Percentiles rank a stretch among this genome's conserved stretches.
phyloP scores from a whole-genome alignment of 371 early-diverging fungal genomes.

The Actinomortierella ambigua region DNA sequence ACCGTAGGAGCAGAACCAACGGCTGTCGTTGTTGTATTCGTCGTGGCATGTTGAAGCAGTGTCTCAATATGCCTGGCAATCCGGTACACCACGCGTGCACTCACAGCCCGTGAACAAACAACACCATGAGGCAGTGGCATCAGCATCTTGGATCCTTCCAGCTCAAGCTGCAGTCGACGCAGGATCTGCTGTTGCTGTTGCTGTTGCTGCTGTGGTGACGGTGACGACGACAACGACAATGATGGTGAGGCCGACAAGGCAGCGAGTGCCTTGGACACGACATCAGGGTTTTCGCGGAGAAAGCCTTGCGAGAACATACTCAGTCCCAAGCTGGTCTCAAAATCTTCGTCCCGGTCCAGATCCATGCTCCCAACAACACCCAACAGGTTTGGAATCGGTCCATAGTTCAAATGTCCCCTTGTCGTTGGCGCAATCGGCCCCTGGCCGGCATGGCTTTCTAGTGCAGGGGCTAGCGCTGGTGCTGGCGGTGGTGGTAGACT shows the following conservation, averaged over 20 bases:
- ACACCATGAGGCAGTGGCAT: conserved; percentile 31
- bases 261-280: too few relatives aligned
- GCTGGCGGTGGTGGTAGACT: conserved; percentile 34
- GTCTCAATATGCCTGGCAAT: conserved; percentile 37
- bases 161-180: neutral
- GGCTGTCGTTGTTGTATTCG: too few relatives aligned
- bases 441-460: conserved; percentile 16
- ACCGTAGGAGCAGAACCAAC: too few relatives aligned
- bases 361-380: conserved; percentile 27
- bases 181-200: neutral
- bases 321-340: too few relatives aligned
- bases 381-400: conserved; percentile 20
- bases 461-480: conserved; percentile 16
- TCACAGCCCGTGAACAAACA: conserved; percentile 27
- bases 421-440: conserved; percentile 20
- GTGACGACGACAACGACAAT: too few relatives aligned
- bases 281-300: too few relatives aligned
- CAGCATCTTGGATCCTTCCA: conserved; percentile 21
- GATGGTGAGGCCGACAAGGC: too few relatives aligned
- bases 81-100: conserved; percentile 36
- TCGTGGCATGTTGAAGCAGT: conserved; percentile 4
- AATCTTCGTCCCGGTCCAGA: conserved; percentile 30
- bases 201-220: conserved; percentile 2
- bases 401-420: conserved; percentile 30
- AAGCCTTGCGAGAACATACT: too few relatives aligned